These are phyloP conservation scores for Zygosaccharomyces sapae DNA, from an alignment of 1,139 yeast genomes.

Conservation along the genomic window DNA sequence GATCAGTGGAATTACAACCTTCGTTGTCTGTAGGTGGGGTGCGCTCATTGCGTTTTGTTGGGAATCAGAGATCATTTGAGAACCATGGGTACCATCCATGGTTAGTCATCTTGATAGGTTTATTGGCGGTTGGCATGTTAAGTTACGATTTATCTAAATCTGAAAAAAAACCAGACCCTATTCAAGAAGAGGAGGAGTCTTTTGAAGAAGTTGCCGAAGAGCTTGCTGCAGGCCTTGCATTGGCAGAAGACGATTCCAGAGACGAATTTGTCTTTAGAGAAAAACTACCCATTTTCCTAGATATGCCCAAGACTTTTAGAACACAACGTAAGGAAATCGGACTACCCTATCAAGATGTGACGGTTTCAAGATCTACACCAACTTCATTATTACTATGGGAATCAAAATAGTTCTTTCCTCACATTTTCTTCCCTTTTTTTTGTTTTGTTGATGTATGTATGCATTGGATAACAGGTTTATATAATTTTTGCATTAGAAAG, in stretches of 20 bases:
- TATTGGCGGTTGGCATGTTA: neutral
- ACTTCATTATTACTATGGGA: conserved; percentile 4
- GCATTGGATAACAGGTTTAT: neutral
- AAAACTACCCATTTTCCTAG: neutral
- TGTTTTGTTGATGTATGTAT: neutral
- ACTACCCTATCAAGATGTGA: conserved; percentile 4
- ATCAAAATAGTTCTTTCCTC: neutral
- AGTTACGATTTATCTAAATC: neutral
- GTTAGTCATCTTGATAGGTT: neutral
- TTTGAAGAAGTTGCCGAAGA: neutral
- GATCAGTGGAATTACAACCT: neutral
- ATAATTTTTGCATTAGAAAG: no score
- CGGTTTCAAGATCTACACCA: conserved; percentile 3
- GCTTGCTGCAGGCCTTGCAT: neutral
- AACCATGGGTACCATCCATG: neutral
- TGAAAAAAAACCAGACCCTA: neutral
- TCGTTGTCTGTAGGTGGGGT: neutral
- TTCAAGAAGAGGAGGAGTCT: neutral
- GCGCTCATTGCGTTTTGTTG: neutral
- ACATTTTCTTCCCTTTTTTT: neutral
- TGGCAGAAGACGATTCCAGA: neutral
- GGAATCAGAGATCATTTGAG: neutral
- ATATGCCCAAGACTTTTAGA: conserved; percentile 1
- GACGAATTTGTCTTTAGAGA: neutral
- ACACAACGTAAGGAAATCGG: conserved; percentile 4